phyloP scores from a whole-genome alignment of 169 alveolate genomes.

The Besnoitia besnoiti region DNA sequence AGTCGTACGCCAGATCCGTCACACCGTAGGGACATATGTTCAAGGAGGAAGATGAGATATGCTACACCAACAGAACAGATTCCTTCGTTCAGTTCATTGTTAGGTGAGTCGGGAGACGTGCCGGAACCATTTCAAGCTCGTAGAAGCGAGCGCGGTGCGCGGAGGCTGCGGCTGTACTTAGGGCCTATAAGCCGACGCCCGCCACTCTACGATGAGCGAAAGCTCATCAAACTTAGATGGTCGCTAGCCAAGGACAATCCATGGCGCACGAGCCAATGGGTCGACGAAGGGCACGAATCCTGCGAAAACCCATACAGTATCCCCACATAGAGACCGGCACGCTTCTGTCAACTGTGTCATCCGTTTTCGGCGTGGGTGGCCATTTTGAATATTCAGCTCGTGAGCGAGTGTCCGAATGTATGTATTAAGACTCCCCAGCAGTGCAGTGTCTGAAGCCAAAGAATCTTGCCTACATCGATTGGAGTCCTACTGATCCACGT shows the following conservation, averaged over 20 bases:
- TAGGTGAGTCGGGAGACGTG: not conserved
- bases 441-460: too few relatives aligned
- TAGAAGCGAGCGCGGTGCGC: not conserved
- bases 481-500: too few relatives aligned
- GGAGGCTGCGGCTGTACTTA: not conserved
- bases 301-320: not conserved
- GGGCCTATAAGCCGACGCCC: not conserved
- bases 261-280: not conserved
- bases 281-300: not conserved
- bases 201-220: not conserved
- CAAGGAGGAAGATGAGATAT: too few relatives aligned
- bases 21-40: too few relatives aligned
- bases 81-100: not conserved
- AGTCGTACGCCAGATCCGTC: too few relatives aligned
- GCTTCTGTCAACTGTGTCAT: too few relatives aligned
- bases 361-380: too few relatives aligned
- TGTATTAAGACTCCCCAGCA: too few relatives aligned
- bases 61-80: too few relatives aligned
- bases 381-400: too few relatives aligned
- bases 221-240: not conserved
- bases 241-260: not conserved
- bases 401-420: too few relatives aligned
- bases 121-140: not conserved
- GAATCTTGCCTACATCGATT: too few relatives aligned
- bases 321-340: not conserved